These are phyloP conservation scores for Boletellus sp. DNA, from an alignment of 768 basidiomycete genomes.

Conservation along the genomic window DNA sequence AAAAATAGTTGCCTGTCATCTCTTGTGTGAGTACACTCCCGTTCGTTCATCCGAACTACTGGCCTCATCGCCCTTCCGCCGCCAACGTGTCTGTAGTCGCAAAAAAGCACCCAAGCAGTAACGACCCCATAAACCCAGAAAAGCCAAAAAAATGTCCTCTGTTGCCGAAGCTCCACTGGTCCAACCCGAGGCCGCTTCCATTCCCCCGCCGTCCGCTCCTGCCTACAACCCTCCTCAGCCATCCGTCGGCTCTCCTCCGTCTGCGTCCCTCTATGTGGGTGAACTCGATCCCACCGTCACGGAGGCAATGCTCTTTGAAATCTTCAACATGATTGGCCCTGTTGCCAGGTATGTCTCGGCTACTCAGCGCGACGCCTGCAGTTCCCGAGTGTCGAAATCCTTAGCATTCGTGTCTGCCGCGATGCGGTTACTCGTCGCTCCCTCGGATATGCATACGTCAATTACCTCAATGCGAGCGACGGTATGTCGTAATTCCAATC, in stretches of 20 bases:
- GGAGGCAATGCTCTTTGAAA: constrained; percentile 99
- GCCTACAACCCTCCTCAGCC: constrained; percentile 52
- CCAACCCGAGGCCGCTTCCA: constrained; percentile 46
- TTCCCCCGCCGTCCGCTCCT: constrained; percentile 45
- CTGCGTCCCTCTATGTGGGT: constrained; percentile 96
- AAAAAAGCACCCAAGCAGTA: constrained; percentile 92
- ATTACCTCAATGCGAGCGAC: constrained; percentile 93
- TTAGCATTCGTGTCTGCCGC: constrained; percentile 97
- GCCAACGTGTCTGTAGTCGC: constrained; percentile 37
- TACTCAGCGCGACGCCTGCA: neutral
- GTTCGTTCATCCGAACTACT: constrained; percentile 11
- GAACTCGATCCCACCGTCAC: constrained; percentile 98
- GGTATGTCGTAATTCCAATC: constrained; percentile 46
- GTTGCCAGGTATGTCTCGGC: constrained; percentile 76
- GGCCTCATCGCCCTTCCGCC: constrained; percentile 14
- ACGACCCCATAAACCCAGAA: constrained; percentile 67
- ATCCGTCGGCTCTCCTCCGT: constrained; percentile 64
- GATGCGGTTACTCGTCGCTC: constrained; percentile 99
- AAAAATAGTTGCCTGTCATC: constrained; percentile 75
- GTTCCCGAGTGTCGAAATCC: neutral
- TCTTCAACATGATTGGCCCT: constrained; percentile 99
- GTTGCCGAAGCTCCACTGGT: constrained; percentile 53
- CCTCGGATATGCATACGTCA: constrained; percentile 99
- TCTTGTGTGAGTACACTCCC: constrained; percentile 53
- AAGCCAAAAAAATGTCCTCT: constrained; percentile 50